Evolutionary conservation across 305 asterid genomes (phyloP).

Genomic region (Ajuga reptans): DNA sequence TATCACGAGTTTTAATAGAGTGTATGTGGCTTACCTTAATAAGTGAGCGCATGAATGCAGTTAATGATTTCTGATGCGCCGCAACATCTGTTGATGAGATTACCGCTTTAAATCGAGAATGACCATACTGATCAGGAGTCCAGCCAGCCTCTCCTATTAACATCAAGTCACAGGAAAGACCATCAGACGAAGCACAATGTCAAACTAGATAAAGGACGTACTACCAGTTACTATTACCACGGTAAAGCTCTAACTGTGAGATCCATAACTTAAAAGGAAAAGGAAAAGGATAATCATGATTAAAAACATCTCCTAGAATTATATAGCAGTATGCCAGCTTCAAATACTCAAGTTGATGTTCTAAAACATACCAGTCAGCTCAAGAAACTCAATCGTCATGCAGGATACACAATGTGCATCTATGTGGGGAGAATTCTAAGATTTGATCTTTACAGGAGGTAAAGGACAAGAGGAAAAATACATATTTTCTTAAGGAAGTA

Average conservation of each 20-base stretch:
- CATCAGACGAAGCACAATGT: conserved; percentile 11
- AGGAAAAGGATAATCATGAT: not conserved
- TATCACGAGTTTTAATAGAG: not conserved
- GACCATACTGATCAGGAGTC: conserved; percentile 93
- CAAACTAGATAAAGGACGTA: not conserved
- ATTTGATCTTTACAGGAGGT: not conserved
- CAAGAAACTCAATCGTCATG: not conserved
- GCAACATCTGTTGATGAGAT: conserved; percentile 52
- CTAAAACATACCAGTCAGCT: not conserved
- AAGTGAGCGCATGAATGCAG: conserved; percentile 87
- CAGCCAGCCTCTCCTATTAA: conserved; percentile 87
- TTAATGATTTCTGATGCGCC: conserved; percentile 68
- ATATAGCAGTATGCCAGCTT: not conserved
- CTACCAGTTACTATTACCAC: too few relatives aligned
- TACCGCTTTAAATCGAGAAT: conserved; percentile 63
- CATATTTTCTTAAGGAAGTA: not conserved
- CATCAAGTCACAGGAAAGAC: conserved; percentile 25
- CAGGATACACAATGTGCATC: not conserved
- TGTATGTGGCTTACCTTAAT: conserved; percentile 46
- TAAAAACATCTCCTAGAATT: not conserved
- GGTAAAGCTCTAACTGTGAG: too few relatives aligned
- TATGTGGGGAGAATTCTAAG: not conserved
- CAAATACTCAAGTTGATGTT: not conserved
- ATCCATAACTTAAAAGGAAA: not conserved
- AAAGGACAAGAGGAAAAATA: not conserved